Percentiles rank a stretch among this genome's conserved stretches.
Evolutionary conservation across 495 filamentous ascomycete genomes (phyloP).

Genomic region (Hapsidospora chrysogenum): DNA sequence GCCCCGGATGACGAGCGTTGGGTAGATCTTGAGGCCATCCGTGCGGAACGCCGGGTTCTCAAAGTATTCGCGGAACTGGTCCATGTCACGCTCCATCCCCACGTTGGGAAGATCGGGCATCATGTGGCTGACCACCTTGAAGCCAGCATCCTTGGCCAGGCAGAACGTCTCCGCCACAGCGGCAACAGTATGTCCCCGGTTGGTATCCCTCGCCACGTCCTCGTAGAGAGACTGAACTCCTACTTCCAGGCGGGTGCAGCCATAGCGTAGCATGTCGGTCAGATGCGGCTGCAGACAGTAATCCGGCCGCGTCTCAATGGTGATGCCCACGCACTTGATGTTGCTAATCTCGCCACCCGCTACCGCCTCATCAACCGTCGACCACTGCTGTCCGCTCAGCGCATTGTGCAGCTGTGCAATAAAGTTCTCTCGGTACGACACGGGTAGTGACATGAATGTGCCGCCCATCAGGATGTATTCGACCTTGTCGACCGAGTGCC

Average conservation of each 20-base stretch:
- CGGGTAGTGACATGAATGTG: conserved; percentile 92
- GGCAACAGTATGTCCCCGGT: conserved; percentile 89
- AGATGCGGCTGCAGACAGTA: conserved; percentile 90
- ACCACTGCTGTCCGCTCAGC: conserved; percentile 78
- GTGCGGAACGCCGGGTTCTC: conserved; percentile 92
- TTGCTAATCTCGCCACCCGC: conserved; percentile 81
- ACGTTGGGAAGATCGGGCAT: conserved; percentile 98
- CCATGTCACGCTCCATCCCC: conserved; percentile 91
- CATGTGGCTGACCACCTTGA: conserved; percentile 98
- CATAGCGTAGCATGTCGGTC: conserved; percentile 87
- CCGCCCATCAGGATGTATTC: conserved; percentile 99
- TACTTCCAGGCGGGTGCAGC: conserved; percentile 85
- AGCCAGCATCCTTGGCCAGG: conserved; percentile 89
- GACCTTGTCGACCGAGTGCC: conserved; percentile 95
- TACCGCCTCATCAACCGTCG: conserved; percentile 89
- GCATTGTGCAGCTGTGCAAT: conserved; percentile 95
- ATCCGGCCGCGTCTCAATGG: conserved; percentile 91
- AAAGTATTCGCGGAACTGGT: conserved; percentile 95
- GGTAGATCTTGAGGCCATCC: conserved; percentile 97
- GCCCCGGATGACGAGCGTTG: conserved; percentile 90
- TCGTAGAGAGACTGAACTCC: conserved; percentile 96
- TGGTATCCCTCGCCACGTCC: conserved; percentile 95
- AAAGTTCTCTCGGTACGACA: conserved; percentile 78
- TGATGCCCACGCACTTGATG: conserved; percentile 95
- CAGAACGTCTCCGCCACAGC: conserved; percentile 90